Percentiles rank a stretch among this genome's conserved stretches.
phyloP scores from a whole-genome alignment of 495 filamentous ascomycete species.

The Neurospora sp. region DNA sequence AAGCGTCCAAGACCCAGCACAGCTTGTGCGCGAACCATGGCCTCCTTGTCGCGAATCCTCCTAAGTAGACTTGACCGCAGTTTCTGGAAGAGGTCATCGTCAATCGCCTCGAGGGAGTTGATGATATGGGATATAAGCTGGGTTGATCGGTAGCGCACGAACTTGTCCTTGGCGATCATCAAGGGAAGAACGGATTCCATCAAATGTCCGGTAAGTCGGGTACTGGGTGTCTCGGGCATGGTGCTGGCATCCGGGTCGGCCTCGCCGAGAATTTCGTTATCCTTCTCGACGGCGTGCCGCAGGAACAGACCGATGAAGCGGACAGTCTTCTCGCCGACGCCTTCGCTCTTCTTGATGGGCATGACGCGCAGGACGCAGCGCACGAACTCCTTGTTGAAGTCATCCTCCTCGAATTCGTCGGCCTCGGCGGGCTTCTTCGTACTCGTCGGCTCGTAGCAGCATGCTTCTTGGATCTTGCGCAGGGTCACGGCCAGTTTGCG shows the following conservation, averaged over 20 bases:
- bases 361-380: constrained; percentile 74
- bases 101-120: constrained; percentile 82
- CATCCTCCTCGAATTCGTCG: constrained; percentile 62
- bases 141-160: constrained; percentile 78
- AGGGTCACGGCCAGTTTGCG: constrained; percentile 79
- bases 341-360: constrained; percentile 84
- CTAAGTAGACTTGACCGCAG: constrained; percentile 66
- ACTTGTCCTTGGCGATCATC: constrained; percentile 76
- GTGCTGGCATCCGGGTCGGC: constrained; percentile 47
- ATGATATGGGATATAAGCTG: constrained; percentile 80
- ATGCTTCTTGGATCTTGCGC: constrained; percentile 79
- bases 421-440: constrained; percentile 36
- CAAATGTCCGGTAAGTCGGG: constrained; percentile 62
- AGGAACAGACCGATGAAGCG: constrained; percentile 81
- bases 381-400: constrained; percentile 78
- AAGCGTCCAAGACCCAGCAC: constrained; percentile 78
- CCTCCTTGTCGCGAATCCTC: constrained; percentile 85
- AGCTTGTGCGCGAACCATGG: constrained; percentile 86
- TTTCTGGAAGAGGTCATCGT: constrained; percentile 78
- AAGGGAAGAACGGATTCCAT: constrained; percentile 59
- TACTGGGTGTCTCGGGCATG: constrained; percentile 70
- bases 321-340: constrained; percentile 74
- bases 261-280: constrained; percentile 43
- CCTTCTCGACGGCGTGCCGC: constrained; percentile 73
- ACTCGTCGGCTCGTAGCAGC: constrained; percentile 63